Conservation (phyloP, 179 eudicot species). For the Beta corolliflora region DNA sequence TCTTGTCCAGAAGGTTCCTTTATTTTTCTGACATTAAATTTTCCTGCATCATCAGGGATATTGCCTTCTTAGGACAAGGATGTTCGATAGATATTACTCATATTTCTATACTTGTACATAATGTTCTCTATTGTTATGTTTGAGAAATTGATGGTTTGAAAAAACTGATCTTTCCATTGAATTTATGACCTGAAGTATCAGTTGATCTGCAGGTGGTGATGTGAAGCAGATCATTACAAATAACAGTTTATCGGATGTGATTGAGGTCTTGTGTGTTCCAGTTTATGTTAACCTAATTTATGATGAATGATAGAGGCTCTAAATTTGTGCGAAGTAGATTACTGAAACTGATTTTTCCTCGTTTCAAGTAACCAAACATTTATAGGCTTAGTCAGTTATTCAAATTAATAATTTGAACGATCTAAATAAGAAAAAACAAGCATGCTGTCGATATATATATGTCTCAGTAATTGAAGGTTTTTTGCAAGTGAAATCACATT, state of each 20-base stretch:
- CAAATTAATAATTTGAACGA: not conserved
- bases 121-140: not conserved
- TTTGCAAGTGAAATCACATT: not conserved
- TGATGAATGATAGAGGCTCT: not conserved
- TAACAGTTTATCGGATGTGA: conserved; percentile 59
- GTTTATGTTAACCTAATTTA: conserved; percentile 12
- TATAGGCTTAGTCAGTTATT: no score
- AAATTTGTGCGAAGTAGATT: not conserved
- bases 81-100: conserved; percentile 16
- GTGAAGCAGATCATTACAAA: conserved; percentile 71
- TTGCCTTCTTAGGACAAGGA: not conserved
- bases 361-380: not conserved
- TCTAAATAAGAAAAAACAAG: not conserved
- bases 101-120: not conserved
- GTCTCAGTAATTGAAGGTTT: not conserved
- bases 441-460: not conserved
- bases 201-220: conserved; percentile 86
- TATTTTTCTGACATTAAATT: conserved; percentile 9
- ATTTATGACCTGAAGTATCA: conserved; percentile 38
- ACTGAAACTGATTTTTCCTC: not conserved
- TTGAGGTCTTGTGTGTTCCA: conserved; percentile 61
- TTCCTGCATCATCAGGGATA: not conserved
- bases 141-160: not conserved
- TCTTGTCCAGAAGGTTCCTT: conserved; percentile 76
- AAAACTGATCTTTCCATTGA: conserved; percentile 15